A percentile compares a stretch with the other conserved stretches of the same genome.
phyloP scores from a whole-genome alignment of 2,329 filamentous ascomycete species.

The Pyrenophora teres region DNA sequence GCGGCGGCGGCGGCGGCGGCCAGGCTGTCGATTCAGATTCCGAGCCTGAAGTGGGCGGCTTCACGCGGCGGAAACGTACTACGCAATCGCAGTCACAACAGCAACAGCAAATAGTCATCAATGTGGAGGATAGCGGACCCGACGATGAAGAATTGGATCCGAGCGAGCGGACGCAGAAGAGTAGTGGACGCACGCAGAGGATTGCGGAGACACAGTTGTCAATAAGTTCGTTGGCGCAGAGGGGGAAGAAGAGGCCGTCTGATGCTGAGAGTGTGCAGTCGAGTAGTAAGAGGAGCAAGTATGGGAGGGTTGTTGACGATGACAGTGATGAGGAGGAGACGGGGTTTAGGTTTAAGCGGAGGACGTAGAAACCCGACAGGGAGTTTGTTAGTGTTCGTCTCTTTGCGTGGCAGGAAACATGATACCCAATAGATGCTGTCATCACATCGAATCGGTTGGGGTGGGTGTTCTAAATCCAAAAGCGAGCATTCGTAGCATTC shows the following conservation, averaged over 20 bases:
- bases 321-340: conserved; percentile 63
- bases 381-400: neutral
- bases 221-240: conserved; percentile 31
- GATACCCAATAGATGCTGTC: conserved; percentile 6
- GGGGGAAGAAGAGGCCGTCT: conserved; percentile 37
- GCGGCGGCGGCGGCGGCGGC: neutral
- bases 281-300: conserved; percentile 32
- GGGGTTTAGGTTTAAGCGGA: conserved; percentile 59
- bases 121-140: conserved; percentile 40
- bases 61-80: conserved; percentile 27
- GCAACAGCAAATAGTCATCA: conserved; percentile 24
- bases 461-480: neutral
- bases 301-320: conserved; percentile 42
- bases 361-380: conserved; percentile 2
- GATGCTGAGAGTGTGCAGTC: conserved; percentile 30
- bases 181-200: conserved; percentile 32
- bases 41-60: conserved; percentile 39
- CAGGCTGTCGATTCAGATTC: conserved; percentile 25
- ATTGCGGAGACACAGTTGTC: conserved; percentile 40
- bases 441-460: neutral
- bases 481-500: conserved; percentile 9
- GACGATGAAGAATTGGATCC: conserved; percentile 32
- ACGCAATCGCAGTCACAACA: conserved; percentile 4
- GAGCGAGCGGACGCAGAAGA: conserved; percentile 24
- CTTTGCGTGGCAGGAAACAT: neutral